Conservation (phyloP, 768 basidiomycete species). For the Termitomyces sp. region DNA sequence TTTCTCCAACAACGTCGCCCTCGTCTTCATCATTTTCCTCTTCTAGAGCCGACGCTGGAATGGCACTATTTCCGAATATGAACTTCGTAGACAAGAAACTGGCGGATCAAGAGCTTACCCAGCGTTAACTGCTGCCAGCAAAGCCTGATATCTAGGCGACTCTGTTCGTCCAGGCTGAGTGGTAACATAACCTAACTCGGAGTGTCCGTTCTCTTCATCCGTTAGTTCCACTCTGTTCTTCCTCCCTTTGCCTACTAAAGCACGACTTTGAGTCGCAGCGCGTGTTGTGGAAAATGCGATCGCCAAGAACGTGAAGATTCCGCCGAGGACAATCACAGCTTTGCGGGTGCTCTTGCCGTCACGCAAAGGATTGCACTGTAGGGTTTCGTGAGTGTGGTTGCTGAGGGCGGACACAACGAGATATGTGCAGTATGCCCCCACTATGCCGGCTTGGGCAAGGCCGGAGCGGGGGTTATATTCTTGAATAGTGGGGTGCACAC, state of each 20-base stretch:
- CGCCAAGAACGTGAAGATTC: constrained; percentile 93
- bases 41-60: constrained; percentile 89
- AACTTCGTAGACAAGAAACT: neutral
- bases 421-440: constrained; percentile 97
- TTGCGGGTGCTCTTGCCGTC: constrained; percentile 65
- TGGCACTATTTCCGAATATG: constrained; percentile 47
- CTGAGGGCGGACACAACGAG: constrained; percentile 90
- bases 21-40: constrained; percentile 75
- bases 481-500: constrained; percentile 82
- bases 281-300: constrained; percentile 97
- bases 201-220: constrained; percentile 45
- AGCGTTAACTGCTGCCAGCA: constrained; percentile 93
- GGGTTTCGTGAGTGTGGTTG: constrained; percentile 75
- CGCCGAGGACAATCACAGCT: constrained; percentile 86
- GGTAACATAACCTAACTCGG: constrained; percentile 72
- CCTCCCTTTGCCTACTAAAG: constrained; percentile 73
- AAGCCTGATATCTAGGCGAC: constrained; percentile 86
- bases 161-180: constrained; percentile 83
- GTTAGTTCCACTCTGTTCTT: constrained; percentile 60
- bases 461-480: constrained; percentile 93
- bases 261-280: constrained; percentile 93
- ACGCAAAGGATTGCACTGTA: constrained; percentile 84
- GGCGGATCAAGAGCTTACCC: constrained; percentile 49
- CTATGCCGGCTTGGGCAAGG: constrained; percentile 92
- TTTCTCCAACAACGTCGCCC: constrained; percentile 68